Evolutionary conservation across 2,329 filamentous ascomycete species (phyloP).

Genomic region (Coniochaeta prunicola): DNA sequence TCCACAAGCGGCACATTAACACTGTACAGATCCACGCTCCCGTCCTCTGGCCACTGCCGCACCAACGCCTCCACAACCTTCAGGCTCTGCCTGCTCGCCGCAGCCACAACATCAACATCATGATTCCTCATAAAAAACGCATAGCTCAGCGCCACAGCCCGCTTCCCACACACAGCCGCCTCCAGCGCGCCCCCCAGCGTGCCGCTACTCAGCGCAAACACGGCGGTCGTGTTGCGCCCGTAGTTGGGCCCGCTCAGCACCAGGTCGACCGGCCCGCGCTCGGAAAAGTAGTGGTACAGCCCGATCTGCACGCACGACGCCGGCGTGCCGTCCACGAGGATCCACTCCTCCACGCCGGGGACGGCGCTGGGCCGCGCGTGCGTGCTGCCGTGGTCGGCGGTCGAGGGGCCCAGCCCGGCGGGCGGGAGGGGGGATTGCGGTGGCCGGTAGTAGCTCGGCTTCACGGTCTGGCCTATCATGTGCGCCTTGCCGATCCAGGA

Average conservation of each 20-base stretch:
- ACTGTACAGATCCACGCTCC: constrained; percentile 73
- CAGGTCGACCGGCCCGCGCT: constrained; percentile 65
- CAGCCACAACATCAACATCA: constrained; percentile 72
- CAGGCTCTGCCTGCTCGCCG: constrained; percentile 67
- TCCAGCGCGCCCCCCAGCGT: constrained; percentile 73
- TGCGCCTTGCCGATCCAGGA: constrained; percentile 99
- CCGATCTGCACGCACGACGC: constrained; percentile 79
- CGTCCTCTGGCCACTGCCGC: constrained; percentile 62
- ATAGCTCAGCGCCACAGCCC: constrained; percentile 77
- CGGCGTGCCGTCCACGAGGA: constrained; percentile 73
- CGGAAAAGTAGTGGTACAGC: constrained; percentile 69
- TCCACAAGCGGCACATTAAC: constrained; percentile 85
- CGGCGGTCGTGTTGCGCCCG: constrained; percentile 72
- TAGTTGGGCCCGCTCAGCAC: constrained; percentile 79
- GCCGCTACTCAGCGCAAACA: constrained; percentile 71
- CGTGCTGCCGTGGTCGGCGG: constrained; percentile 53
- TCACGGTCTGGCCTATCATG: constrained; percentile 82
- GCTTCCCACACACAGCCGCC: constrained; percentile 62
- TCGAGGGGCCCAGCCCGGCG: constrained; percentile 21
- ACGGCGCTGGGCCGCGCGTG: constrained; percentile 44
- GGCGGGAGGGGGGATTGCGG: constrained; percentile 25
- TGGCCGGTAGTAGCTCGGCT: constrained; percentile 74
- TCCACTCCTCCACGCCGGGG: constrained; percentile 64
- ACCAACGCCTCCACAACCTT: constrained; percentile 73
- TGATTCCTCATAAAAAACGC: constrained; percentile 85